These are phyloP conservation scores for Boechera divaricarpa DNA, from an alignment of 345 rosid genomes.

Conservation along the genomic window DNA sequence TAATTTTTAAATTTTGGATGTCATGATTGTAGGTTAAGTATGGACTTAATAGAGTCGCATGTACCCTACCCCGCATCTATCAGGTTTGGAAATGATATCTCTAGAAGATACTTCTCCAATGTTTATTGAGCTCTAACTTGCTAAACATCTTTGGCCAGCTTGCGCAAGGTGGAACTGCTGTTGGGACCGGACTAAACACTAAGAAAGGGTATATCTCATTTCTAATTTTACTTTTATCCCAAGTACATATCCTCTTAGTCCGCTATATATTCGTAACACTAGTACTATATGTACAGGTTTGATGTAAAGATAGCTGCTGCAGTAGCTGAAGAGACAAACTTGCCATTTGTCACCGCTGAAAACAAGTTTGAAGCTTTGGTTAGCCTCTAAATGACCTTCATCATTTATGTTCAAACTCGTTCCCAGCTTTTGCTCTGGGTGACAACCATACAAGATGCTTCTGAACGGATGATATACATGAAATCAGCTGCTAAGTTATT, in stretches of 20 bases:
- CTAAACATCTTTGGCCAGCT: slow-evolving; percentile 61
- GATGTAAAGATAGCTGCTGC: slow-evolving; percentile 89
- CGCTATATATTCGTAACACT: background rate
- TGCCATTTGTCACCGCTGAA: slow-evolving; percentile 92
- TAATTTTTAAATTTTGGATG: background rate
- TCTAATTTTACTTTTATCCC: background rate
- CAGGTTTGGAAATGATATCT: slow-evolving; percentile 57
- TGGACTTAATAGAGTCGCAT: slow-evolving; percentile 71
- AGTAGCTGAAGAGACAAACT: slow-evolving; percentile 83
- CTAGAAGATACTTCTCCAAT: slow-evolving; percentile 8
- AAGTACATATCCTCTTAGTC: slow-evolving; percentile 18
- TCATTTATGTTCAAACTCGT: background rate
- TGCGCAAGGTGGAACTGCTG: slow-evolving; percentile 99
- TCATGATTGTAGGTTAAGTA: slow-evolving; percentile 65
- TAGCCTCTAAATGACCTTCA: slow-evolving; percentile 37
- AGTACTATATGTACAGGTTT: slow-evolving; percentile 56
- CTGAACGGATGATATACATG: background rate
- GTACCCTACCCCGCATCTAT: slow-evolving; percentile 80
- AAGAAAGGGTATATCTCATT: slow-evolving; percentile 75
- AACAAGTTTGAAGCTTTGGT: slow-evolving; percentile 98
- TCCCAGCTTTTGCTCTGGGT: background rate
- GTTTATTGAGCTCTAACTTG: slow-evolving; percentile 39
- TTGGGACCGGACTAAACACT: slow-evolving; percentile 94
- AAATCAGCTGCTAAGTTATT: slow-evolving; percentile 23
- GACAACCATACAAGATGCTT: background rate